Evolutionary conservation across 768 basidiomycete species (phyloP), one percentile per base, ranked within the genome.

Genomic region (Rhodotorula babjevae): DNA sequence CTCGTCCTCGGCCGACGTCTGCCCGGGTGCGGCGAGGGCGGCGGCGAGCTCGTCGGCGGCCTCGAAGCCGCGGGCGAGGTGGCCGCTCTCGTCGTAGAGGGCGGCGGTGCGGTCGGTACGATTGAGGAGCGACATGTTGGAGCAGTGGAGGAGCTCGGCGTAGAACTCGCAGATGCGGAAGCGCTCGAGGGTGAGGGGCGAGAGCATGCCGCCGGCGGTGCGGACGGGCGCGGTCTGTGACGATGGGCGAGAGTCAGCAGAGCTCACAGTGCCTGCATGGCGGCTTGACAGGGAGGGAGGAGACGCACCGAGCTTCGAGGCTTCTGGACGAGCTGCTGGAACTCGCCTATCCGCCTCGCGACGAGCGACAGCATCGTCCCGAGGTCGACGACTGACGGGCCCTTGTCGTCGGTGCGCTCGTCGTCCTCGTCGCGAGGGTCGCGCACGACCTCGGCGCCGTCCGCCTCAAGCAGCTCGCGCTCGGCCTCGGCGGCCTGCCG

Each of bases 91-190:
- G 62, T 87, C 2, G 84, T 82, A 78, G 92, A 91, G 80, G 92
- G 93, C n/a, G 88, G 83, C 33, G 86, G 84, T 59, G 87, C 85
- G 40, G 60, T 89, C 87, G 0, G 86, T 82, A 18, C 96, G 91
- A 80, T 98, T 98, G 40, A 98, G 84, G 33, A 98, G 86, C 11
- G 91, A 88, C 95, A 99, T 98, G 78, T 96, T 98, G 27, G 96
- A 98, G 80, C 93, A 96, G 79, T 99, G 96, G 36, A 98, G 83
- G 11, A 99, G 87, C 80, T 99, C 96, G 29, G 95, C 96, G 77
- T 95, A 93, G 21, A 99, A 84, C 81, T 99, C 96, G 82, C 93
- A 91, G 77, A 98, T 93, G 18, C 95, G 88, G 81, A 92, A 96
- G 25, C 96, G 89, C 80, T 98, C 96, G 69, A 94, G 87, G 2